Conservation (phyloP, 148 eudicot genomes). For the Suaeda aralocaspica region DNA sequence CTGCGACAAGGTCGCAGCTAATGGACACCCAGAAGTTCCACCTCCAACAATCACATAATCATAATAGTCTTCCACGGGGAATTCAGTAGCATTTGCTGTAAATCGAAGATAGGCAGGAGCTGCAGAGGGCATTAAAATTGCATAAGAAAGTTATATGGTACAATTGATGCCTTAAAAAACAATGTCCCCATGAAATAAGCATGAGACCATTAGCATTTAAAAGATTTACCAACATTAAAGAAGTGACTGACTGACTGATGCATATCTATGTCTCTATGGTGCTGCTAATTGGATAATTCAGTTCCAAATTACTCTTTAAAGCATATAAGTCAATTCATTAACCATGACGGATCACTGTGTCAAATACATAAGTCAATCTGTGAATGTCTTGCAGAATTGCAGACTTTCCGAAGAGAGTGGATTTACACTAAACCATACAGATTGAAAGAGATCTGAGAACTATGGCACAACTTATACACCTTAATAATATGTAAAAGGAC, state of each 20-base stretch:
- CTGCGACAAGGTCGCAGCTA: conserved; percentile 74
- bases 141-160: not conserved
- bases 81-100: conserved; percentile 61
- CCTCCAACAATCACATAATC: conserved; percentile 89
- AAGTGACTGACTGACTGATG: not conserved
- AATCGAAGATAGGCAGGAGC: conserved; percentile 69
- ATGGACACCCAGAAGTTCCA: conserved; percentile 85
- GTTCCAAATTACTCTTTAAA: not conserved
- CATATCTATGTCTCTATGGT: not conserved
- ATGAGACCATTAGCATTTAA: not conserved
- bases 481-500: not conserved
- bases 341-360: not conserved
- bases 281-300: not conserved
- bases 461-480: not conserved
- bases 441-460: not conserved
- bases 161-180: too few relatives aligned
- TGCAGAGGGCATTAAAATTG: conserved; percentile 25
- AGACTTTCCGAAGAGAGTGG: not conserved
- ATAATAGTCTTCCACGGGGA: conserved; percentile 61
- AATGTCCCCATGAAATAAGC: not conserved
- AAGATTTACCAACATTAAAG: not conserved
- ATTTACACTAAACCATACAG: not conserved
- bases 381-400: not conserved
- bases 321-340: not conserved
- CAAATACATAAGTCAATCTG: not conserved